These are phyloP conservation scores for Enteropsectra breve DNA, from an alignment of 371 early-diverging fungal species.

Conservation along the genomic window DNA sequence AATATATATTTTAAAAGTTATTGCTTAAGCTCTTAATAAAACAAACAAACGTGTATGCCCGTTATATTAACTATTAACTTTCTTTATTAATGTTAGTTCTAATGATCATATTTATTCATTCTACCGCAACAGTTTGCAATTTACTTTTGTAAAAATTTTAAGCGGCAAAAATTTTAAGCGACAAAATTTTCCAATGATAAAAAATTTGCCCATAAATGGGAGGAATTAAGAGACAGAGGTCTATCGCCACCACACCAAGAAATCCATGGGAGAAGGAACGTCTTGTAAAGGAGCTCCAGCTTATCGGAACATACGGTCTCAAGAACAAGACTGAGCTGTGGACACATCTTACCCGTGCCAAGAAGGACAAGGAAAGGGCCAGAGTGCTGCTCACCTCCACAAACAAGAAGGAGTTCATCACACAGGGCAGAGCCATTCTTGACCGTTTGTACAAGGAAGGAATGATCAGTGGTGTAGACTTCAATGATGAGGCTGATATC, in stretches of 20 bases:
- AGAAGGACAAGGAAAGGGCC: constrained; percentile 97
- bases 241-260: constrained; percentile 64
- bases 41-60: too few species aligned
- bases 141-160: too few species aligned
- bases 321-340: constrained; percentile 98
- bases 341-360: constrained; percentile 84
- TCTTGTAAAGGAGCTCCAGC: constrained; percentile 92
- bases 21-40: too few species aligned
- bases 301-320: constrained; percentile 93
- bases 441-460: constrained; percentile 90
- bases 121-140: too few species aligned
- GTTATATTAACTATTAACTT: too few species aligned
- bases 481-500: constrained; percentile 63
- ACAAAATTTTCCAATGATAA: constrained; percentile 1
- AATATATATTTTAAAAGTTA: too few species aligned
- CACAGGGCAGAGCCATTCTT: constrained; percentile 95
- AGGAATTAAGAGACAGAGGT: constrained; percentile 23
- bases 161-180: constrained; percentile 12
- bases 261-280: constrained; percentile 95
- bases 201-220: constrained; percentile 39
- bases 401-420: constrained; percentile 88
- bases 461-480: constrained; percentile 68
- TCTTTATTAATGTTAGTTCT: too few species aligned
- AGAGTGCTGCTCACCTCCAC: constrained; percentile 94
- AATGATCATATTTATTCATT: too few species aligned